Evolutionary conservation across 306 rosid species (phyloP).

Genomic region (Benincasa hispida): DNA sequence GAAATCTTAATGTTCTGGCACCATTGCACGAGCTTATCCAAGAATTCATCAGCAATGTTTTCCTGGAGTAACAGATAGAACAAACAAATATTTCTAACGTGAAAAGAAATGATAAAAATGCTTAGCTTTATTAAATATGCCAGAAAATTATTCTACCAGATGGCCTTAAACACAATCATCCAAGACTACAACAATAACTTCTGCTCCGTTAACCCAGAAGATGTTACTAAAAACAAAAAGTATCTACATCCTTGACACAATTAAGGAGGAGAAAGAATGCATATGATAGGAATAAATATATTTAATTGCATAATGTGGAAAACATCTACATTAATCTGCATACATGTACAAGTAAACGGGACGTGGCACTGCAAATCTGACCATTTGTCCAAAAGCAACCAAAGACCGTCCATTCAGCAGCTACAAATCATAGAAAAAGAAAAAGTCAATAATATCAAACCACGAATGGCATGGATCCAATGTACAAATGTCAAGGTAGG

Average conservation of each 20-base stretch:
- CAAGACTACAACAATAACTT: neutral
- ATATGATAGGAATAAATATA: neutral
- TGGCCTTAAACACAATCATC: neutral
- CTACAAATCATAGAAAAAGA: constrained; percentile 37
- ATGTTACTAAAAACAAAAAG: neutral
- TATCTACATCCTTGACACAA: neutral
- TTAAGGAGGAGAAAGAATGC: neutral
- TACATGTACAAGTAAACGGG: constrained; percentile 88
- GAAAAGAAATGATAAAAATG: neutral
- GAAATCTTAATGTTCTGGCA: constrained; percentile 71
- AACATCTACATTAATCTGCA: constrained; percentile 14
- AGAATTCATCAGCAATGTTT: constrained; percentile 62
- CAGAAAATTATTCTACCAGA: neutral
- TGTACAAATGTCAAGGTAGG: neutral
- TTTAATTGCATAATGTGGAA: neutral
- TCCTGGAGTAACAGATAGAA: constrained; percentile 43
- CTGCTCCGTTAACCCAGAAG: neutral
- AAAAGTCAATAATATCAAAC: neutral
- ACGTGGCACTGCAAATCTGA: constrained; percentile 99
- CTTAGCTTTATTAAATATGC: neutral
- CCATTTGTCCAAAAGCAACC: constrained; percentile 99
- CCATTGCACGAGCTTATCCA: constrained; percentile 75
- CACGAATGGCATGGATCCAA: neutral
- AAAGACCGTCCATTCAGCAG: constrained; percentile 88
- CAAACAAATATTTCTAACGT: neutral